These are phyloP conservation scores for Phytophthora capsici DNA, from an alignment of 352 stramenopile species.

Conservation along the genomic window DNA sequence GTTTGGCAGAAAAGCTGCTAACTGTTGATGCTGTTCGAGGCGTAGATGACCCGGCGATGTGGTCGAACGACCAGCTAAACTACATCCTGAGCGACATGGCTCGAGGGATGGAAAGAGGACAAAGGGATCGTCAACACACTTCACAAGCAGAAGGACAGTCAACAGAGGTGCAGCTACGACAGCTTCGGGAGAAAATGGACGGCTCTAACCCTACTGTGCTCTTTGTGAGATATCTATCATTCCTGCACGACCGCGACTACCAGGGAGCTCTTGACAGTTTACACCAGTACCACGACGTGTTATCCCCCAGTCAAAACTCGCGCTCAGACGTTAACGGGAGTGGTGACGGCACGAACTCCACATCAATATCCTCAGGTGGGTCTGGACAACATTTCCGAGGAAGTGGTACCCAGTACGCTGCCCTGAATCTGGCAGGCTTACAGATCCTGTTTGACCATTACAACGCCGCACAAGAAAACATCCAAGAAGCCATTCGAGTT, in stretches of 20 bases:
- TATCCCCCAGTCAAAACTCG: constrained; percentile 59
- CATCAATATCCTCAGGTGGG: constrained; percentile 1
- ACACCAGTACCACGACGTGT: constrained; percentile 95
- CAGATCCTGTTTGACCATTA: constrained; percentile 89
- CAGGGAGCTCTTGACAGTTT: constrained; percentile 88
- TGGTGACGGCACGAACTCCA: constrained; percentile 21
- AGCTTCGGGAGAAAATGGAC: constrained; percentile 36
- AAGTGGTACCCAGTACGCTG: constrained; percentile 89
- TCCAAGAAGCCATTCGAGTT: constrained; percentile 93
- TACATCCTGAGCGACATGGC: constrained; percentile 62
- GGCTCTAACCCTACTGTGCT: constrained; percentile 55
- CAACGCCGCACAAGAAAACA: constrained; percentile 77
- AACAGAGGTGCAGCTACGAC: constrained; percentile 25
- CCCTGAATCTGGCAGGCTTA: constrained; percentile 88
- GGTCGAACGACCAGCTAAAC: constrained; percentile 67
- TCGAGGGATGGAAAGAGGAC: constrained; percentile 33
- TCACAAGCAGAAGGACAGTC: background rate
- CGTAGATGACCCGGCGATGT: constrained; percentile 40
- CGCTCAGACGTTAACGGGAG: background rate
- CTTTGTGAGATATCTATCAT: constrained; percentile 91
- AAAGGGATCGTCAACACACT: background rate
- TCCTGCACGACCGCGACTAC: constrained; percentile 83
- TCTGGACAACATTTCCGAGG: constrained; percentile 56
- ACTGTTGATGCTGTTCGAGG: constrained; percentile 22
- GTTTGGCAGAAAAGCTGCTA: constrained; percentile 17